These are phyloP conservation scores for Neurospora sublineolata DNA, from an alignment of 495 filamentous ascomycete species.

Conservation along the genomic window DNA sequence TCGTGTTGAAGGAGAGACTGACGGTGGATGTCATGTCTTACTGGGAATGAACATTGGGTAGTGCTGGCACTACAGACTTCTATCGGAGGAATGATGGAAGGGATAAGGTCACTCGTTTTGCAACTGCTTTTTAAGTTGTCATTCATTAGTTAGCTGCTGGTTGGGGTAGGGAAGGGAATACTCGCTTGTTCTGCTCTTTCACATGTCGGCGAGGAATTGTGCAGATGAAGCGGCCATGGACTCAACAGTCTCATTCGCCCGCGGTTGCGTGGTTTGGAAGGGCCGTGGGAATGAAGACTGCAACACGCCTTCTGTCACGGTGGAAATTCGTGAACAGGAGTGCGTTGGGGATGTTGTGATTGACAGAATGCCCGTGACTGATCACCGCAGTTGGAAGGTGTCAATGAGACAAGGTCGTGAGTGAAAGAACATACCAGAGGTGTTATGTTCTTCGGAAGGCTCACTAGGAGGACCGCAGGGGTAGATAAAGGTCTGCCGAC, in stretches of 20 bases:
- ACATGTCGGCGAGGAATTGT: background rate
- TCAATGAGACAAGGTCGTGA: background rate
- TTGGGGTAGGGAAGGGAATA: background rate
- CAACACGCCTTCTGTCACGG: background rate
- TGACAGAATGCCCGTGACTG: background rate
- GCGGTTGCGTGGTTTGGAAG: background rate
- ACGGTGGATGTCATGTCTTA: background rate
- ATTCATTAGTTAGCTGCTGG: background rate
- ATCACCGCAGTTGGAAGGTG: background rate
- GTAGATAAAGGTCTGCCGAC: background rate
- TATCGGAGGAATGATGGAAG: background rate
- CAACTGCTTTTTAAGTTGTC: background rate
- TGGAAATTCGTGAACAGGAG: background rate
- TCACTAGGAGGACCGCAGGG: background rate
- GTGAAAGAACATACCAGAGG: background rate
- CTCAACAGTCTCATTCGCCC: background rate
- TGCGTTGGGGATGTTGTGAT: background rate
- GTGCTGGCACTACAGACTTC: background rate
- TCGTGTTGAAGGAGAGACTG: background rate
- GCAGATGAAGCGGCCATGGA: background rate
- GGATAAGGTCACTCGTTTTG: background rate
- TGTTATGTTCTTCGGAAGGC: background rate
- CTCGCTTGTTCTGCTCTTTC: background rate
- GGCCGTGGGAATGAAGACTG: background rate
- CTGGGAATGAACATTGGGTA: background rate